These are phyloP conservation scores for Saturnispora serradocipensis DNA, from an alignment of 805 yeast genomes.

Conservation along the genomic window DNA sequence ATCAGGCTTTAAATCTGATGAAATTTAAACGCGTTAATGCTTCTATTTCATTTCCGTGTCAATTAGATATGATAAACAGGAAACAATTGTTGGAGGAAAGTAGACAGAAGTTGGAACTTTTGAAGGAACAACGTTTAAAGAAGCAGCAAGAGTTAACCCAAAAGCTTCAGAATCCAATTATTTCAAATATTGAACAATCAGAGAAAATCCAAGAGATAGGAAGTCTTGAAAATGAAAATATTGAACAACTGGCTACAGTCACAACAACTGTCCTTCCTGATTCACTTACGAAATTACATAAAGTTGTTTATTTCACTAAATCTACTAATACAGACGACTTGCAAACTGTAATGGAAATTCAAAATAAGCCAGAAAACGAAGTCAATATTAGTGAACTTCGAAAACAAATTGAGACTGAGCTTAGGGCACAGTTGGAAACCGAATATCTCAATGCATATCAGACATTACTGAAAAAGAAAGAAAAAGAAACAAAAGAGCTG, in stretches of 20 bases:
- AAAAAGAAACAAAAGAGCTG: conserved; percentile 6
- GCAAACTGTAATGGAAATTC: background rate
- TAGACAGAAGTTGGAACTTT: conserved; percentile 39
- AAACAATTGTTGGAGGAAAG: conserved; percentile 38
- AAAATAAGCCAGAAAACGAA: conserved; percentile 6
- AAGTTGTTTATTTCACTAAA: background rate
- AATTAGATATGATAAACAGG: conserved; percentile 18
- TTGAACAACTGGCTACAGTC: background rate
- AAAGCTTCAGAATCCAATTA: background rate
- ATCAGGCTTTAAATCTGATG: background rate
- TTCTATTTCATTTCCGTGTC: background rate
- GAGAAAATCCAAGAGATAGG: background rate
- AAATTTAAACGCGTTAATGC: background rate
- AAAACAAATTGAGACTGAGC: background rate
- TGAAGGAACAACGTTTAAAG: conserved; percentile 24
- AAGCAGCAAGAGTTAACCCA: background rate
- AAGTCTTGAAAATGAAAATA: background rate
- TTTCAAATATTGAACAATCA: background rate
- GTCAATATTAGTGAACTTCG: conserved; percentile 9
- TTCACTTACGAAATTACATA: background rate
- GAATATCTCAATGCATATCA: conserved; percentile 7
- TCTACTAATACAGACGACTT: conserved; percentile 8
- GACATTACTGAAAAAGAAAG: background rate
- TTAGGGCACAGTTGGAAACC: background rate
- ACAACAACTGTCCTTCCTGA: background rate